These are phyloP conservation scores for Dryas alaskensis DNA, from an alignment of 306 rosid genomes.

Conservation along the genomic window DNA sequence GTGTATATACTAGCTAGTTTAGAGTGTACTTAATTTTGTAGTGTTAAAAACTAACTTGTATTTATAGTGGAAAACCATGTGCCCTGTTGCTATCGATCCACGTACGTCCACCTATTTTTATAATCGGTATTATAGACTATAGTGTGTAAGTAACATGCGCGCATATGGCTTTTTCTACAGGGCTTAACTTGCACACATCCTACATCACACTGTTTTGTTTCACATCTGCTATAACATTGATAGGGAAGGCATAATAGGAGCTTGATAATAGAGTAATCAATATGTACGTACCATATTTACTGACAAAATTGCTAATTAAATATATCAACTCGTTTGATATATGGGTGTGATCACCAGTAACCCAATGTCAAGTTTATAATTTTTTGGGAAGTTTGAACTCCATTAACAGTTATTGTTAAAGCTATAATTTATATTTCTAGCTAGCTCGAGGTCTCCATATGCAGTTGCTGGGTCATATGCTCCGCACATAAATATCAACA, in stretches of 20 bases:
- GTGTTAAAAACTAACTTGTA: not conserved
- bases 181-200: slow-evolving; percentile 1
- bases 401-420: too few species aligned
- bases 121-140: not conserved
- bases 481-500: too few species aligned
- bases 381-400: too few species aligned
- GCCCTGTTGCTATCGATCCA: slow-evolving; percentile 7
- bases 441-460: too few species aligned
- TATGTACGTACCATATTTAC: not conserved
- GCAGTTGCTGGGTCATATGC: too few species aligned
- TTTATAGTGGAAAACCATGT: slow-evolving; percentile 18
- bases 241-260: not conserved
- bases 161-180: not conserved
- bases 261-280: not conserved
- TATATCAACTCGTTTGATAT: too few species aligned
- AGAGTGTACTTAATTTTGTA: not conserved
- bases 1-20: not conserved
- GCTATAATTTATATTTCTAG: too few species aligned
- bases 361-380: too few species aligned
- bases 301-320: not conserved
- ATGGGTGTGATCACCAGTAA: too few species aligned
- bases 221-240: not conserved
- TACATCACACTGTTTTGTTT: not conserved
- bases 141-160: slow-evolving; percentile 1
- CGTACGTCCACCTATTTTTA: not conserved